Evolutionary conservation across 2,329 filamentous ascomycete species (phyloP).

Genomic region (Chaetomiaceae sp.): DNA sequence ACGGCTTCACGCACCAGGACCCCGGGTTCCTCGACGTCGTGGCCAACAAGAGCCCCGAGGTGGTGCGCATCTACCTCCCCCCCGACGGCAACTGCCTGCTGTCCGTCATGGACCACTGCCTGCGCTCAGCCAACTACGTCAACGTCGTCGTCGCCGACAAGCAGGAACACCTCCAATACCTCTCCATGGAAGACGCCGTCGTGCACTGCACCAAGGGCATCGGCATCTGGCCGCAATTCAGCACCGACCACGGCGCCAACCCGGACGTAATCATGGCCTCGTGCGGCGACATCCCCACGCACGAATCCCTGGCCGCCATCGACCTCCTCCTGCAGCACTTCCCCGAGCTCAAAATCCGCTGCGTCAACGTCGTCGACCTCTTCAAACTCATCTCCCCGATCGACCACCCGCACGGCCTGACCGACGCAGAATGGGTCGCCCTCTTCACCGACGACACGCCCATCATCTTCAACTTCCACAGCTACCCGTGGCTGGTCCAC

Average conservation of each 20-base stretch:
- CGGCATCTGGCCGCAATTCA: conserved; percentile 73
- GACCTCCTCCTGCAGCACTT: conserved; percentile 67
- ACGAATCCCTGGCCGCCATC: conserved; percentile 69
- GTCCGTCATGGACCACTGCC: conserved; percentile 70
- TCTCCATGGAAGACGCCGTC: conserved; percentile 67
- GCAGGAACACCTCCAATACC: conserved; percentile 71
- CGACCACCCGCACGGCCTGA: conserved; percentile 70
- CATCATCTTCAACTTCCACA: conserved; percentile 80
- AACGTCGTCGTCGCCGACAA: conserved; percentile 79
- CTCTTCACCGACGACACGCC: conserved; percentile 70
- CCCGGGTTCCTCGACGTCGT: conserved; percentile 76
- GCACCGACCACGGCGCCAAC: conserved; percentile 62
- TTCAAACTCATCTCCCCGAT: conserved; percentile 70
- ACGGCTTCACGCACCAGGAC: conserved; percentile 78
- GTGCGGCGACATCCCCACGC: conserved; percentile 69
- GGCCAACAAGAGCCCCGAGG: conserved; percentile 73
- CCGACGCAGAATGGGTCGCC: conserved; percentile 59
- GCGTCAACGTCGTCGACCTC: conserved; percentile 75
- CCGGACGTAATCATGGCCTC: conserved; percentile 73
- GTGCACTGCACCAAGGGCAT: conserved; percentile 74
- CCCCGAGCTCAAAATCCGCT: conserved; percentile 68
- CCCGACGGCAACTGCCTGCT: conserved; percentile 76
- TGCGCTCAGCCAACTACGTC: conserved; percentile 70
- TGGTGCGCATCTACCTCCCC: conserved; percentile 75
- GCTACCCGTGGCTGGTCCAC: conserved; percentile 76